Evolutionary conservation across 2,329 filamentous ascomycete genomes (phyloP).

Genomic region (Fusarium kyushuense): DNA sequence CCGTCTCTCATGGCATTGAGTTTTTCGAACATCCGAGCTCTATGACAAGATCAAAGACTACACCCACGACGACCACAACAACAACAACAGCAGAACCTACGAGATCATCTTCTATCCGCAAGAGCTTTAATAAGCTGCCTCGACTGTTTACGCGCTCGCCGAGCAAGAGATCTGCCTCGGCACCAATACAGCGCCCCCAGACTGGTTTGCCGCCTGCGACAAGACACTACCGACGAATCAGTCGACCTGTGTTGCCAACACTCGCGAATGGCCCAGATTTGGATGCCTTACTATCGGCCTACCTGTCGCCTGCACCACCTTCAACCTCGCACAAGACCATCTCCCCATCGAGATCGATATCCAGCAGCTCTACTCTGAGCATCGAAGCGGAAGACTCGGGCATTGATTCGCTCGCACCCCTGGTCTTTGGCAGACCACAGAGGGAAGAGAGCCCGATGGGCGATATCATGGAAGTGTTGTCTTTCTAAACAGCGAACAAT

Average conservation of each 20-base stretch:
- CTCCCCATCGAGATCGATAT: constrained; percentile 40
- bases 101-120: constrained; percentile 34
- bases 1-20: constrained; percentile 40
- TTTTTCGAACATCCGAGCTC: constrained; percentile 30
- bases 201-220: constrained; percentile 29
- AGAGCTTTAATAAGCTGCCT: constrained; percentile 36
- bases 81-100: constrained; percentile 7
- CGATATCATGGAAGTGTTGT: constrained; percentile 41
- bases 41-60: constrained; percentile 16
- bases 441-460: constrained; percentile 36
- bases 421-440: constrained; percentile 39
- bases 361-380: constrained; percentile 38
- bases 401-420: constrained; percentile 30
- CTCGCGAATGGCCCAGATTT: constrained; percentile 32
- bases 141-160: constrained; percentile 35
- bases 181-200: constrained; percentile 29
- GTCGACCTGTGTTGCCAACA: constrained; percentile 38
- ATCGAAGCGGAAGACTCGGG: constrained; percentile 36
- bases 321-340: constrained; percentile 18
- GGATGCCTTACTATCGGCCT: constrained; percentile 38
- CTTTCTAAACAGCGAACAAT: constrained; percentile 14
- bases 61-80: neutral
- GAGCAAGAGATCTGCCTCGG: constrained; percentile 36
- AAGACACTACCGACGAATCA: constrained; percentile 40
- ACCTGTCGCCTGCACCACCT: constrained; percentile 32